A percentile compares a stretch with the other conserved stretches of the same genome.
phyloP scores from a whole-genome alignment of 139 green algal genomes.

The Tetradesmus lagerheimii region DNA sequence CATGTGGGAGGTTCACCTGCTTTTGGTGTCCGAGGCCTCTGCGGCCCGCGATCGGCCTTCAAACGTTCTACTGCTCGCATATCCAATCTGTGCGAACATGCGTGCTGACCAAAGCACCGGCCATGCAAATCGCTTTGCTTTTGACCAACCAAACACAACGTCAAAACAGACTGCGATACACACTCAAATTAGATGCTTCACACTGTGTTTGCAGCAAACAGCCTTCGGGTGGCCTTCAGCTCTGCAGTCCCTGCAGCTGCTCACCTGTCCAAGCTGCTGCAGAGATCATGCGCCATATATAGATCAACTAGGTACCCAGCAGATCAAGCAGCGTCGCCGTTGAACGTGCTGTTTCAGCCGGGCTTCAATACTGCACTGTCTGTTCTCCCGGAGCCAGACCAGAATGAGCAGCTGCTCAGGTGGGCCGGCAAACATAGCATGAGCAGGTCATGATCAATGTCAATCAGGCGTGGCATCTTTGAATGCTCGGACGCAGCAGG shows the following conservation, averaged over 20 bases:
- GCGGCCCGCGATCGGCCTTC: neutral
- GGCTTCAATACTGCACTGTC: neutral
- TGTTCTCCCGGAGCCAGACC: neutral
- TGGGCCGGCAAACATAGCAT: neutral
- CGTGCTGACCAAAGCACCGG: neutral
- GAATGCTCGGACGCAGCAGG: neutral
- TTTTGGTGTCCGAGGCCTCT: neutral
- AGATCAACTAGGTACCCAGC: neutral
- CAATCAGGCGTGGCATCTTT: neutral
- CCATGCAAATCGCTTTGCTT: neutral
- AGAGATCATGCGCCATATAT: neutral
- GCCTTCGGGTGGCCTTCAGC: neutral
- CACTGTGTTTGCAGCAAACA: neutral
- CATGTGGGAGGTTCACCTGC: neutral
- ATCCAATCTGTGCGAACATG: neutral
- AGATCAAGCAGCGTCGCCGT: neutral
- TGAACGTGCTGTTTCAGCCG: neutral
- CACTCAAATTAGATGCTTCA: neutral
- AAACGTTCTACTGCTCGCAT: neutral
- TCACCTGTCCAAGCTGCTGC: neutral
- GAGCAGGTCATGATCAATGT: neutral
- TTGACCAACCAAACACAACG: neutral
- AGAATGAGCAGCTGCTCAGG: neutral
- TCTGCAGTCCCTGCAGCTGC: neutral
- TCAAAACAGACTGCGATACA: neutral